These are phyloP conservation scores for Pseudocercospora macadamiae DNA, from an alignment of 2,329 filamentous ascomycete genomes.

Conservation along the genomic window DNA sequence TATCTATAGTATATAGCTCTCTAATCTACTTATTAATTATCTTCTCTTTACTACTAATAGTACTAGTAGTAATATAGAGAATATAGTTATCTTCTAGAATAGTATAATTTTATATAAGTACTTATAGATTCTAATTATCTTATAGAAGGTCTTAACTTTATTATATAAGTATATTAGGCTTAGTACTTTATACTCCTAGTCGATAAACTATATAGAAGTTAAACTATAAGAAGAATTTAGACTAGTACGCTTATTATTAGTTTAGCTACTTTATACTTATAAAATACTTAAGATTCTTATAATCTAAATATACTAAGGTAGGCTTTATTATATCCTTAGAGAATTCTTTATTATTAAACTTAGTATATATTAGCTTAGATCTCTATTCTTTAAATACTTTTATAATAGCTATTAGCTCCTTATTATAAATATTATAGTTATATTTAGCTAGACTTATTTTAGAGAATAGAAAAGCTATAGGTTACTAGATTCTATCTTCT, in stretches of 20 bases:
- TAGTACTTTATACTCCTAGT: background rate
- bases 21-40: too few species aligned
- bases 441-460: conserved; percentile 11
- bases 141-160: too few species aligned
- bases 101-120: too few species aligned
- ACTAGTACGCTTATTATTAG: too few species aligned
- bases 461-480: conserved; percentile 9
- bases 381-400: too few species aligned
- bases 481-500: background rate
- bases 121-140: background rate
- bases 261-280: too few species aligned
- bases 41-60: too few species aligned
- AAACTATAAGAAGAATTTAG: conserved; percentile 24
- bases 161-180: background rate
- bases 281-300: conserved; percentile 38
- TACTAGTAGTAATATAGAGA: too few species aligned
- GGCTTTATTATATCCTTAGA: conserved; percentile 13
- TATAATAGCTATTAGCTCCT: too few species aligned
- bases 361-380: too few species aligned
- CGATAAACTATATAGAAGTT: conserved; percentile 28
- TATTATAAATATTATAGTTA: conserved; percentile 14
- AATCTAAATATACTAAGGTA: conserved; percentile 32
- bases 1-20: background rate
- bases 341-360: too few species aligned
- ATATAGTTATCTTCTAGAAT: too few species aligned